These are phyloP conservation scores for Colletotrichum tanaceti DNA, from an alignment of 2,329 filamentous ascomycete species.

Conservation along the genomic window DNA sequence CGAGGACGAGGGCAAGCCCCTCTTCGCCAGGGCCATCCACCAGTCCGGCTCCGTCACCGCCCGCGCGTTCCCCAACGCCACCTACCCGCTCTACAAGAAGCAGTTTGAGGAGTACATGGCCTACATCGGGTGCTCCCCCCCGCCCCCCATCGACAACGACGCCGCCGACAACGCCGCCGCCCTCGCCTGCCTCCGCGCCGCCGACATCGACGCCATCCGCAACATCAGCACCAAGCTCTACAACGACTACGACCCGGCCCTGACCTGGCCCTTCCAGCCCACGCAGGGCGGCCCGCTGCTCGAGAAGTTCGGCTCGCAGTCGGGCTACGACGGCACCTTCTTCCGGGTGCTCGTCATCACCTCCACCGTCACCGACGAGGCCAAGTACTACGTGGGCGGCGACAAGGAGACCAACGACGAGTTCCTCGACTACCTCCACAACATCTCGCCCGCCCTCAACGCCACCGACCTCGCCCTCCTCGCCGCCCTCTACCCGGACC, in stretches of 20 bases:
- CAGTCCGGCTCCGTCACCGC: slow-evolving; percentile 64
- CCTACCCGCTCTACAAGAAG: slow-evolving; percentile 58
- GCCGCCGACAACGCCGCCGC: slow-evolving; percentile 62
- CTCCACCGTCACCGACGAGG: slow-evolving; percentile 52
- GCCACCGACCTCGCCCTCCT: slow-evolving; percentile 47
- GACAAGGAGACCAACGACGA: slow-evolving; percentile 51
- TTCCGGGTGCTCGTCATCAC: slow-evolving; percentile 53
- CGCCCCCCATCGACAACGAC: slow-evolving; percentile 51
- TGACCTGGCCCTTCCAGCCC: slow-evolving; percentile 67
- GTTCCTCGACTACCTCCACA: slow-evolving; percentile 52
- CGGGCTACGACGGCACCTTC: slow-evolving; percentile 52
- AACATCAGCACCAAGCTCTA: slow-evolving; percentile 69
- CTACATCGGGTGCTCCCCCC: slow-evolving; percentile 68
- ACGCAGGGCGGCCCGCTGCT: slow-evolving; percentile 58
- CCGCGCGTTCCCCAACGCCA: slow-evolving; percentile 44
- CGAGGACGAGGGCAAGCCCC: slow-evolving; percentile 66
- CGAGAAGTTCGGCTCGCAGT: slow-evolving; percentile 59
- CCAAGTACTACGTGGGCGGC: slow-evolving; percentile 49
- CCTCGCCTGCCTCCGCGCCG: slow-evolving; percentile 64
- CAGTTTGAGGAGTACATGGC: slow-evolving; percentile 65
- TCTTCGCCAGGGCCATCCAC: slow-evolving; percentile 77
- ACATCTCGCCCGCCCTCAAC: slow-evolving; percentile 48
- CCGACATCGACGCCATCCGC: slow-evolving; percentile 64
- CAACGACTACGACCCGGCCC: slow-evolving; percentile 65
- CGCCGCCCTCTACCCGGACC: slow-evolving; percentile 51